A percentile compares a stretch with the other conserved stretches of the same genome.
These are phyloP conservation scores for Phialocephala sp. DNA, from an alignment of 2,329 filamentous ascomycete species.

Conservation along the genomic window DNA sequence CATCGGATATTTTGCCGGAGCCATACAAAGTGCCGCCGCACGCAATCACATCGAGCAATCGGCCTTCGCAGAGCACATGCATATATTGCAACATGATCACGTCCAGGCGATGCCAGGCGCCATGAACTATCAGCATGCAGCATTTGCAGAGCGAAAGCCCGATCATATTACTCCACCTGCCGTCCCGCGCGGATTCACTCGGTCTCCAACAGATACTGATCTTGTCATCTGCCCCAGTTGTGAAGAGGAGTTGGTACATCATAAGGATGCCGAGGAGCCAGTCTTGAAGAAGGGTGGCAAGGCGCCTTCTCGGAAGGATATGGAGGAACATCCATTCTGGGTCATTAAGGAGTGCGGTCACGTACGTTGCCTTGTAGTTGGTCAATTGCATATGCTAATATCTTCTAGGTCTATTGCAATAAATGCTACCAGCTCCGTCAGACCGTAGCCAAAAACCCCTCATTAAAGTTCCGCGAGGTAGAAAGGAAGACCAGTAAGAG, in stretches of 20 bases:
- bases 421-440: conserved; percentile 63
- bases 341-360: conserved; percentile 90
- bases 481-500: conserved; percentile 46
- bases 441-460: conserved; percentile 43
- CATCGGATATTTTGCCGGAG: not conserved
- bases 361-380: conserved; percentile 58
- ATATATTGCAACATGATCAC: conserved; percentile 11
- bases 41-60: not conserved
- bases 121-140: conserved; percentile 39
- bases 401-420: conserved; percentile 64
- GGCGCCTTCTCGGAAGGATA: conserved; percentile 54
- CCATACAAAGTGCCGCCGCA: not conserved
- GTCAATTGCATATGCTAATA: conserved; percentile 32
- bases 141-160: conserved; percentile 38
- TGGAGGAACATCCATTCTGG: conserved; percentile 86
- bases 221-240: conserved; percentile 86
- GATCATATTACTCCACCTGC: conserved; percentile 49
- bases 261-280: conserved; percentile 47
- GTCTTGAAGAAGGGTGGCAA: conserved; percentile 52
- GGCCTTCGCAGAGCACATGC: conserved; percentile 13
- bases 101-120: conserved; percentile 35
- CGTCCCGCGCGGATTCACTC: conserved; percentile 78
- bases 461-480: conserved; percentile 43
- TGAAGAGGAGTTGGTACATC: conserved; percentile 79
- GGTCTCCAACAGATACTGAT: conserved; percentile 73